Conservation (phyloP, 2,329 filamentous ascomycete genomes). For the Aspergillus aculeatus region DNA sequence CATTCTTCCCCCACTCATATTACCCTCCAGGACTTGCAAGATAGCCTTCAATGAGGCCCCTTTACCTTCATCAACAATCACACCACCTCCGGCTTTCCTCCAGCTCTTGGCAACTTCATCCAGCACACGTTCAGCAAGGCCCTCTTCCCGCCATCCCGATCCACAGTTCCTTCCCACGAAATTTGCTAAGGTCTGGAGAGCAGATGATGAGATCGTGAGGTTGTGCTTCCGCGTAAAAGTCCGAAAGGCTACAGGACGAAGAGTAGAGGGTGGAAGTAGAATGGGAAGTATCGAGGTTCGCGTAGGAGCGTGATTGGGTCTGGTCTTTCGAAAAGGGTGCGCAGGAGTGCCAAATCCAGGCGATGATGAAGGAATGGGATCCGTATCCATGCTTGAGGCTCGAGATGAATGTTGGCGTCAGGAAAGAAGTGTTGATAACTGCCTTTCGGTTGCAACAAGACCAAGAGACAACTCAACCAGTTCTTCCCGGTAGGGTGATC, state of each 20-base stretch:
- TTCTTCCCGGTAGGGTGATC: no score
- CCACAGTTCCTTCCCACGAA: slow-evolving; percentile 95
- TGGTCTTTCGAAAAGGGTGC: slow-evolving; percentile 62
- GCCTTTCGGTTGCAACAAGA: not conserved
- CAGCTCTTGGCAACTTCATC: slow-evolving; percentile 89
- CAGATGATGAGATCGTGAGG: slow-evolving; percentile 82
- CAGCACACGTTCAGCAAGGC: slow-evolving; percentile 84
- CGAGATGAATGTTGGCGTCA: not conserved
- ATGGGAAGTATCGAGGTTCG: slow-evolving; percentile 75
- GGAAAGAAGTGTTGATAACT: not conserved
- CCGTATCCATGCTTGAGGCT: slow-evolving; percentile 33
- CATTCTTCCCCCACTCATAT: slow-evolving; percentile 76
- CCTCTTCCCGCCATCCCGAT: slow-evolving; percentile 93
- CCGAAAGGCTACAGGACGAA: slow-evolving; percentile 87
- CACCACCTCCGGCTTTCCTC: slow-evolving; percentile 85
- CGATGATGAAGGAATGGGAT: slow-evolving; percentile 79
- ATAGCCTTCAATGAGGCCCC: slow-evolving; percentile 70
- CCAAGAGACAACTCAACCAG: no score
- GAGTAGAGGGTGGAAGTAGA: slow-evolving; percentile 77
- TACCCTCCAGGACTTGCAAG: slow-evolving; percentile 77
- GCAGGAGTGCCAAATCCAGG: slow-evolving; percentile 85
- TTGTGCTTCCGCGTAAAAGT: slow-evolving; percentile 98
- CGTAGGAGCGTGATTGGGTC: slow-evolving; percentile 49
- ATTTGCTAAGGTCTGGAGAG: slow-evolving; percentile 76
- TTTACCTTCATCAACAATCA: slow-evolving; percentile 83